Base-by-base conservation (phyloP, 129 eudicot genomes). In the Glebionis coronaria region DNA sequence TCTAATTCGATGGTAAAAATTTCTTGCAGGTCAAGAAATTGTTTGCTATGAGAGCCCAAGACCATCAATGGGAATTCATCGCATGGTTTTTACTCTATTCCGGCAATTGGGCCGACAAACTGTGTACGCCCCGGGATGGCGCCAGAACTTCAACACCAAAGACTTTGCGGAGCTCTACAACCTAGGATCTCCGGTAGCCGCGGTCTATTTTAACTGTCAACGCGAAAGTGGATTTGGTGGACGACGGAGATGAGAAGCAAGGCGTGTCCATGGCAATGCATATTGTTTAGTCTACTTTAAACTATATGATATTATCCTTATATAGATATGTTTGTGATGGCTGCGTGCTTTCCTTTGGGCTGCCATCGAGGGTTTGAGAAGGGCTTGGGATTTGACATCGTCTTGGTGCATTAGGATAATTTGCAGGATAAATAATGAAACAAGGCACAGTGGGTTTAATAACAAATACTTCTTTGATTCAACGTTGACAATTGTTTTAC, bases 61-160 rank as follows among this genome's bases (percentile, higher is more conserved):
- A 75, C 97, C 97, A 62, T 44, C 90, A 0, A 81, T 83, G 82
- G 97, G 97, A 28, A 90, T 90, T 62, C 97, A 90, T 73, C 94
- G 97, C 15, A 75, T 90, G 51, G 81, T 90, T 20, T 79, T 86
- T 28, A 80, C 83, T 38, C 63, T 90, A 46, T 90, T 90, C 56
- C 81, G 86, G 18, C 96, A 89, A 19, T 12, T 86, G 56, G 94
- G 96, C 1, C 78, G 96, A 25, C 88, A 89, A 68, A 89, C 96
- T 4, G 94, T 89, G 46, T 85, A 89, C 15, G 81, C 96, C 3
- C 96, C 25, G 2, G 25, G 25, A 23, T 23, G 25, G 25, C 25
- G 25, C 25, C 25, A 23, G 25, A 23, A 23, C 25, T 23, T 23
- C 25, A 23, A 23, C 25, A 23, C 25, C 25, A 23, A 23, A 23